Base-by-base conservation (phyloP, 2,329 filamentous ascomycete species). In the Apiospora malaysiana region DNA sequence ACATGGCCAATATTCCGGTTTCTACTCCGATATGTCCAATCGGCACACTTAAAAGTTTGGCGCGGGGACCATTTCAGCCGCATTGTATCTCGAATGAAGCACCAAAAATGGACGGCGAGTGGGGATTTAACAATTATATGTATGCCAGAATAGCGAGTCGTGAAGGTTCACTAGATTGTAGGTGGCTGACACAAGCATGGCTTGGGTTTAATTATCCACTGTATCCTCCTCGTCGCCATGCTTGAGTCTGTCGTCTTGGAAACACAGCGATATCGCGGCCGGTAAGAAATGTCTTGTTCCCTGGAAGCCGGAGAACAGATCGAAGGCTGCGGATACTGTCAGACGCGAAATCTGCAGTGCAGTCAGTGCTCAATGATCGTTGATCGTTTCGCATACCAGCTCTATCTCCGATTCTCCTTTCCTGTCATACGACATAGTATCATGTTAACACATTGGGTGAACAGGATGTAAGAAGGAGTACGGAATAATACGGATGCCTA, bases 31-130 rank as follows among this genome's bases (percentile, higher is more conserved):
- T 40, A 63, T 63, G 32, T 12, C 56, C 18, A 12, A 12, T 5
- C 25, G 25, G 5, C 23, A 56, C 12, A 14, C 23, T 3, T 4
- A 25, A 51, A 51, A 14, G 18, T 32, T 63, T 40, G 56, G 56
- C 56, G 56, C 27, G 56, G 56, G 56, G 9, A 63, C 40, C 56
- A n/a, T 40, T 18, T 63, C 56, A 63, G 56, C 56, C 56, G 27
- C 56, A 63, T 40, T 18, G 37, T 40, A 40, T 40, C 10, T 37
- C 4, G 18, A 63, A 40, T 23, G 32, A 40, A 40, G 25, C 27
- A 21, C 8, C 18, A 6, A 63, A 63, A n/a, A 18, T 56, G 12
- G 18, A 32, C 23, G 25, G 16, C 12, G 25, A 59, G 25, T 51
- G 7, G 14, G 5, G 12, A 32, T 2, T 2, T 2, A 21, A 59